phyloP scores from a whole-genome alignment of 2,329 filamentous ascomycete genomes.

The Penicillium sp. region DNA sequence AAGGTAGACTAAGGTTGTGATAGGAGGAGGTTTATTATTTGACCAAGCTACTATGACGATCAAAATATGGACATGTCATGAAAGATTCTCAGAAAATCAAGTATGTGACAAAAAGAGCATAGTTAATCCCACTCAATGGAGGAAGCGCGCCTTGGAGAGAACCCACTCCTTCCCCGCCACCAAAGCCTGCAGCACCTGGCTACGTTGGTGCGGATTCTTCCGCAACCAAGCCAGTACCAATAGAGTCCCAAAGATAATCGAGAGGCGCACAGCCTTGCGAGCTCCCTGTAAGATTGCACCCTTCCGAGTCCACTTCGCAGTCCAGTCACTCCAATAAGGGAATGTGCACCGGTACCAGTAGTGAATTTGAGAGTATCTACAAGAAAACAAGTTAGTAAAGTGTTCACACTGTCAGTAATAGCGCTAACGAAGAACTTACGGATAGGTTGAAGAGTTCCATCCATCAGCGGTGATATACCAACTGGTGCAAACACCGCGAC shows the following conservation, averaged over 20 bases:
- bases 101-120: neutral
- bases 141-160: constrained; percentile 7
- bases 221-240: constrained; percentile 19
- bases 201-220: constrained; percentile 13
- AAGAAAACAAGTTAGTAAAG: constrained; percentile 13
- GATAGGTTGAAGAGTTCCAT: constrained; percentile 56
- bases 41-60: no score
- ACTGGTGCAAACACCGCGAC: constrained; percentile 48
- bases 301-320: constrained; percentile 53
- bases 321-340: constrained; percentile 58
- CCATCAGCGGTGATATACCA: constrained; percentile 53
- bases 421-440: constrained; percentile 34
- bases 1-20: no score
- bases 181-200: constrained; percentile 13
- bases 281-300: constrained; percentile 42
- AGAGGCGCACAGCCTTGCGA: constrained; percentile 20
- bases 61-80: neutral
- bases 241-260: constrained; percentile 23
- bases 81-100: neutral
- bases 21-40: no score
- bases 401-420: neutral
- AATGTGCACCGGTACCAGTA: constrained; percentile 55
- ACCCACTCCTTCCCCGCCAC: constrained; percentile 15
- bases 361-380: constrained; percentile 54
- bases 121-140: neutral